These are phyloP conservation scores for Fusarium torreyae DNA, from an alignment of 2,329 filamentous ascomycete species.

Conservation along the genomic window DNA sequence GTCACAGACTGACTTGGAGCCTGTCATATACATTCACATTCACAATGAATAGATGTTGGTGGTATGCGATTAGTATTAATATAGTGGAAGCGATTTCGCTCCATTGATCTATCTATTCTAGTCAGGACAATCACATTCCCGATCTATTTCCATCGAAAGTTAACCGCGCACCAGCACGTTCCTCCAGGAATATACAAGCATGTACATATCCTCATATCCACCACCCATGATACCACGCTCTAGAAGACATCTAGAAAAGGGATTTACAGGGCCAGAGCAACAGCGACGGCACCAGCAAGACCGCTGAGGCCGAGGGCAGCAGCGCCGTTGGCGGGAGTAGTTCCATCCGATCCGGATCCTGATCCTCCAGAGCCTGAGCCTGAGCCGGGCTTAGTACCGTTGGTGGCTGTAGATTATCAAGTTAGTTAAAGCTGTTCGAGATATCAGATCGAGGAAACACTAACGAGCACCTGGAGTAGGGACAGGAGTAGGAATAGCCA, in stretches of 20 bases:
- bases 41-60: constrained; percentile 8
- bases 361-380: constrained; percentile 18
- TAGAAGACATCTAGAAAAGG: background rate
- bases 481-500: constrained; percentile 36
- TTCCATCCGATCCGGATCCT: constrained; percentile 13
- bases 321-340: constrained; percentile 39
- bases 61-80: constrained; percentile 51
- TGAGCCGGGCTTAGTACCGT: constrained; percentile 36
- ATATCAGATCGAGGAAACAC: constrained; percentile 28
- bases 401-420: constrained; percentile 29
- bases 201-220: constrained; percentile 27
- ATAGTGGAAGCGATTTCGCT: constrained; percentile 42
- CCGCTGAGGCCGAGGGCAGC: constrained; percentile 42
- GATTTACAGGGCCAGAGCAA: constrained; percentile 48
- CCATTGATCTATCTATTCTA: constrained; percentile 43
- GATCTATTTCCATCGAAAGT: constrained; percentile 45
- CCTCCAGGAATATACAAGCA: constrained; percentile 29
- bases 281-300: constrained; percentile 44
- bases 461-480: constrained; percentile 38
- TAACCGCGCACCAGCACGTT: constrained; percentile 45
- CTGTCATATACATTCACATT: background rate
- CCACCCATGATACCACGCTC: constrained; percentile 4
- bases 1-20: background rate
- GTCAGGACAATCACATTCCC: constrained; percentile 33
- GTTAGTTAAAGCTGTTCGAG: constrained; percentile 21